A percentile compares a stretch with the other conserved stretches of the same genome.
These are phyloP conservation scores for Otatea glauca DNA, from an alignment of 176 grass and related monocot genomes.

Conservation along the genomic window DNA sequence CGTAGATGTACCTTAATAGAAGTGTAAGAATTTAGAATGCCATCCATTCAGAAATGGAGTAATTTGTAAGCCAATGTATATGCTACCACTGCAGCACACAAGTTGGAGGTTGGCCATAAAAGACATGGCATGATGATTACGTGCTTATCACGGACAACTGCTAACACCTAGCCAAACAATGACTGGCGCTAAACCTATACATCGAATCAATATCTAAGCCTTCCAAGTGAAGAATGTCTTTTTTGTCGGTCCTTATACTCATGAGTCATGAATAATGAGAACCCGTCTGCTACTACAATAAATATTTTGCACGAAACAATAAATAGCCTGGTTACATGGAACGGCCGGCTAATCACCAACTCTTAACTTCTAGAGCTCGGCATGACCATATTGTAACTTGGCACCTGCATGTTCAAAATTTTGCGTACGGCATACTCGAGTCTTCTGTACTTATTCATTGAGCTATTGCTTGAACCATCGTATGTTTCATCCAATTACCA, in stretches of 20 bases:
- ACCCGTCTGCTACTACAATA: not conserved
- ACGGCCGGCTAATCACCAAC: not conserved
- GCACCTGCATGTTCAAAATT: not conserved
- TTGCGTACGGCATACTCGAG: not conserved
- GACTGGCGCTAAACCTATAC: constrained; percentile 22
- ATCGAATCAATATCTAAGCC: constrained; percentile 24
- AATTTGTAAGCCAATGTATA: constrained; percentile 24
- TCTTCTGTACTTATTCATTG: too few relatives aligned
- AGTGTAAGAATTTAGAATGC: too few relatives aligned
- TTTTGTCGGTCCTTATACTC: not conserved
- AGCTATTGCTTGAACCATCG: not conserved
- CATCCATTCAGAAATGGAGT: too few relatives aligned
- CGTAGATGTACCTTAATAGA: too few relatives aligned
- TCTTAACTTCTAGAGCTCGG: not conserved
- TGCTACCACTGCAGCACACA: not conserved
- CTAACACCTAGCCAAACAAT: constrained; percentile 26
- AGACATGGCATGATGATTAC: constrained; percentile 33
- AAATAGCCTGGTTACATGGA: not conserved
- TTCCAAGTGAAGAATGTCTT: constrained; percentile 55
- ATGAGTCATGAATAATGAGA: not conserved
- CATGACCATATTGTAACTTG: not conserved
- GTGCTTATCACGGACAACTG: constrained; percentile 22
- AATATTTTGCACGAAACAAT: too few relatives aligned
- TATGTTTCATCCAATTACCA: not conserved
- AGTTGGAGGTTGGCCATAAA: not conserved